These are phyloP conservation scores for Lipomyces japonicus DNA, from an alignment of 805 yeast species.

Conservation along the genomic window DNA sequence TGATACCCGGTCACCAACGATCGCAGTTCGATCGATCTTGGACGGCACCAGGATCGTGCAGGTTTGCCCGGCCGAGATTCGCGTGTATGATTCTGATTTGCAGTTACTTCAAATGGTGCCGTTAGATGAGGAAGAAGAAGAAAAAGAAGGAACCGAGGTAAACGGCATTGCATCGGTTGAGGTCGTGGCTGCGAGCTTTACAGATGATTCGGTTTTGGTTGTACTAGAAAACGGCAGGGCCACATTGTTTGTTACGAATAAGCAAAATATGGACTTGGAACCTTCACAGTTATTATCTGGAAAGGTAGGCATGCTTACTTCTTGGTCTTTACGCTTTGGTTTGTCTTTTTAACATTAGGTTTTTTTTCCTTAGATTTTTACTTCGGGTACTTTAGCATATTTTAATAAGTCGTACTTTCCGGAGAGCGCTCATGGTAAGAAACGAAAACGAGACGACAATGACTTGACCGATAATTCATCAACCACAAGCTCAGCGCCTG, in stretches of 20 bases:
- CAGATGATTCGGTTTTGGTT: constrained; percentile 14
- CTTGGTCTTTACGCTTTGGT: no score
- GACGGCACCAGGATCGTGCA: constrained; percentile 62
- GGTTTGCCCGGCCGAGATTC: constrained; percentile 62
- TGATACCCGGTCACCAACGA: constrained; percentile 58
- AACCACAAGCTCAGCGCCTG: background rate
- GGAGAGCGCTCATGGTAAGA: background rate
- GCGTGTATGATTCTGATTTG: constrained; percentile 60
- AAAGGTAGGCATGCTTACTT: constrained; percentile 3
- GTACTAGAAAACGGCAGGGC: constrained; percentile 19
- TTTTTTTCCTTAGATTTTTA: no score
- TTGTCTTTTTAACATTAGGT: no score
- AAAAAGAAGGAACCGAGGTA: background rate
- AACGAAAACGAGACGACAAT: constrained; percentile 5
- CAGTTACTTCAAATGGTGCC: constrained; percentile 41
- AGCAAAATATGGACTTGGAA: constrained; percentile 16
- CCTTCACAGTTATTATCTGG: background rate
- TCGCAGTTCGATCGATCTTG: constrained; percentile 61
- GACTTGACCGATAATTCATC: background rate
- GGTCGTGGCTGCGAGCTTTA: constrained; percentile 13
- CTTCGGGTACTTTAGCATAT: no score
- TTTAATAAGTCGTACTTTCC: no score
- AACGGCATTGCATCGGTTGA: constrained; percentile 1
- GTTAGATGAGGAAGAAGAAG: constrained; percentile 5
- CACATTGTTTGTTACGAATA: constrained; percentile 7